Percentiles rank a stretch among this genome's conserved stretches.
These are phyloP conservation scores for Spirogloea muscicola DNA, from an alignment of 139 green algal species.

Conservation along the genomic window DNA sequence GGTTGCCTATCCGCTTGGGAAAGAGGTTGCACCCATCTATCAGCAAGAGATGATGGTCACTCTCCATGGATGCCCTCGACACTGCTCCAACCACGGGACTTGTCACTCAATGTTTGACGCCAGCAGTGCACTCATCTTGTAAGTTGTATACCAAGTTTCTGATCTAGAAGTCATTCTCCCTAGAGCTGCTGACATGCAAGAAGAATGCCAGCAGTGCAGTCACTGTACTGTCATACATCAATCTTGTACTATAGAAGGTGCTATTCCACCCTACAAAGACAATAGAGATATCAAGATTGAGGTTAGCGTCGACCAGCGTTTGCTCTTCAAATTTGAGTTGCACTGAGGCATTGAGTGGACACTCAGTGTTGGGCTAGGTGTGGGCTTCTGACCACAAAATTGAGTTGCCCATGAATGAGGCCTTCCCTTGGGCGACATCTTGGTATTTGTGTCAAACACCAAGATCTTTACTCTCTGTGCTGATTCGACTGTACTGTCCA, in stretches of 20 bases:
- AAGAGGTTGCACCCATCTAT: no score
- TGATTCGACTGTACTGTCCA: no score
- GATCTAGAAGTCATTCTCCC: not conserved
- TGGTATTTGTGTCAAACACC: no score
- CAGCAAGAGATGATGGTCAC: slow-evolving; percentile 11
- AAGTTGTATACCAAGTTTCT: not conserved
- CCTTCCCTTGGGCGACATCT: no score
- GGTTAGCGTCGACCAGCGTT: not conserved
- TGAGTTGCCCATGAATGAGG: not conserved
- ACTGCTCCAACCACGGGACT: slow-evolving; percentile 4
- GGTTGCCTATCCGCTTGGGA: no score
- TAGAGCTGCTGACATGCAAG: no score
- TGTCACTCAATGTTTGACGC: slow-evolving; percentile 13
- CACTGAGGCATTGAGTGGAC: no score
- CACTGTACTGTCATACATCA: not conserved
- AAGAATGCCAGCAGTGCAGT: no score
- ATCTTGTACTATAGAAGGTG: not conserved
- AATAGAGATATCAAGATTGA: not conserved
- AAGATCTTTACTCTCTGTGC: no score
- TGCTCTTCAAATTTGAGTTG: no score
- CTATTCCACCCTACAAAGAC: not conserved
- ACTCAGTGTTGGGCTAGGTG: not conserved
- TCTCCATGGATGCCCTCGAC: slow-evolving; percentile 17
- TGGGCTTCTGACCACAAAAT: not conserved
- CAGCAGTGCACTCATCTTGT: not conserved